Base-by-base conservation (phyloP, 2,329 filamentous ascomycete genomes). In the Chaetomiaceae sp. region DNA sequence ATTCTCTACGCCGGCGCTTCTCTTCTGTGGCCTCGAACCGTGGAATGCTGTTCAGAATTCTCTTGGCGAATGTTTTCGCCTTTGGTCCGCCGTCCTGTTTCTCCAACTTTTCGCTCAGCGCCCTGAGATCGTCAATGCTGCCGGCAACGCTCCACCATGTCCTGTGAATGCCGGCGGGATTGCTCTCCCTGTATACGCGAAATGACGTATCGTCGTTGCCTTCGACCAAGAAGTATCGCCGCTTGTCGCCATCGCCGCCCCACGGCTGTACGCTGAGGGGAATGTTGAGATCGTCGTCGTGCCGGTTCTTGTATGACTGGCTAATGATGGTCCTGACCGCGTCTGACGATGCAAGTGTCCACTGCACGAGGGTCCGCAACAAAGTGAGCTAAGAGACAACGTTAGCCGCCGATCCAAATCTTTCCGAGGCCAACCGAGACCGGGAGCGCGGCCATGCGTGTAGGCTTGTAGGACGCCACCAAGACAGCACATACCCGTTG, bases 141-240 rank as follows among this genome's bases (percentile, higher is more conserved):
- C 92, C 90, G 14, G 94, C 94, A 37, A 97, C 85, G 65, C 86
- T 96, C 81, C 89, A 90, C 94, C 94, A 99, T 21, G 89, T 90
- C 57, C 83, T 73, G 57, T 86, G 86, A 41, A 87, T 81, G 29
- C 86, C 79, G 5, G 84, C 84, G 11, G 89, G 87, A 64, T 95
- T 95, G 71, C 89, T 92, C 71, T 99, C 94, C 48, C 94, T 82
- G 69, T 99, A 99, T 40, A 99, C 81, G 58, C 94, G 83, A 70
- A 99, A 99, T 57, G 87, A 81, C 3, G 92, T 97, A 69, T 99
- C 91, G 63, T 97, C 92, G 61, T 89, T 82, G 11, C 94, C 94
- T 71, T 99, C 94, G 57, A 99, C 82, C 43, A 99, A 76, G 75
- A 87, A 99, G 71, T 97, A 99, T 55, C 90, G 85, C 51, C 94